A percentile compares a stretch with the other conserved stretches of the same genome.
Evolutionary conservation across 2,329 filamentous ascomycete species (phyloP).

Genomic region (Zopfia rhizophila): DNA sequence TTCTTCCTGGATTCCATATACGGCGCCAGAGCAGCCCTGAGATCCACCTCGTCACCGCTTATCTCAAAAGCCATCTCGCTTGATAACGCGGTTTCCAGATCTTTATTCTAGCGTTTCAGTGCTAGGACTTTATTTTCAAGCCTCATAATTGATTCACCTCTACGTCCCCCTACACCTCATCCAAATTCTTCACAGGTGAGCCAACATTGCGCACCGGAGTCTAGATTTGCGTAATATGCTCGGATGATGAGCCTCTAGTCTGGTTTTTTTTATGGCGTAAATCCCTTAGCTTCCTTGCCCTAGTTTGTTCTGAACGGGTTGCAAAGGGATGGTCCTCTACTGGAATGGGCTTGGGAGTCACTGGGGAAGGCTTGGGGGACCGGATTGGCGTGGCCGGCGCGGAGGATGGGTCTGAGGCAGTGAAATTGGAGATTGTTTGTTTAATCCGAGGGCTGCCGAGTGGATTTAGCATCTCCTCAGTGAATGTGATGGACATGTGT

Average conservation of each 20-base stretch:
- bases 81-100: no score
- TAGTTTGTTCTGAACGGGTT: conserved; percentile 32
- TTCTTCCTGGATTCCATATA: no score
- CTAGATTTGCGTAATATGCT: conserved; percentile 28
- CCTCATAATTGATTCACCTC: neutral
- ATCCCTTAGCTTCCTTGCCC: conserved; percentile 37
- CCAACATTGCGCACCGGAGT: conserved; percentile 18
- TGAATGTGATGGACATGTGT: conserved; percentile 32
- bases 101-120: conserved; percentile 38
- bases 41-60: no score
- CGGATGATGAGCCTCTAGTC: conserved; percentile 23
- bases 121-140: conserved; percentile 16
- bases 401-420: neutral
- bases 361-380: conserved; percentile 27
- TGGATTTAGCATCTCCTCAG: conserved; percentile 42
- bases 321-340: conserved; percentile 36
- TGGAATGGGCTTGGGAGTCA: conserved; percentile 26
- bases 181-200: conserved; percentile 9
- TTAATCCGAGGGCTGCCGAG: conserved; percentile 32
- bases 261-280: conserved; percentile 33
- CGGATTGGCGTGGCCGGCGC: conserved; percentile 11
- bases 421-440: conserved; percentile 24
- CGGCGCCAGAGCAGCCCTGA: no score
- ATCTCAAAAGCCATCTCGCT: no score
- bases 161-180: neutral